These are phyloP conservation scores for Gentiana macrophylla DNA, from an alignment of 257 asterid genomes.

Conservation along the genomic window DNA sequence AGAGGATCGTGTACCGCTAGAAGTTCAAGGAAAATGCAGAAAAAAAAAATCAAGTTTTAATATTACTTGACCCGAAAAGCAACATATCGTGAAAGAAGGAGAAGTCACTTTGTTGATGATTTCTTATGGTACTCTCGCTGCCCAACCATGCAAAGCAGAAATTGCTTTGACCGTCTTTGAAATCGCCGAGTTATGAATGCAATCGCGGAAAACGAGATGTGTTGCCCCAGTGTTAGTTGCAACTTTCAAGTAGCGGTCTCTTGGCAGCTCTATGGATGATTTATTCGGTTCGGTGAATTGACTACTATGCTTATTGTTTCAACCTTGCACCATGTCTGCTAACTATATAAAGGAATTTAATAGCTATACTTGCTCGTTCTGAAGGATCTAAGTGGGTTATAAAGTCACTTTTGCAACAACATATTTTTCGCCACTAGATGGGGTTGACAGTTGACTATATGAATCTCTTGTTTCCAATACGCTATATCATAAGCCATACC, in stretches of 20 bases:
- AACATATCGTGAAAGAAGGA: constrained; percentile 73
- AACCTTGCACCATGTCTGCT: no score
- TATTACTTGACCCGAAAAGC: constrained; percentile 77
- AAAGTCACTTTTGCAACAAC: no score
- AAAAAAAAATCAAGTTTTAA: constrained; percentile 71
- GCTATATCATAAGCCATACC: no score
- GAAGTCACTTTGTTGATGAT: constrained; percentile 88
- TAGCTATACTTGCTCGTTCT: no score
- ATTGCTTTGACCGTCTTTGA: constrained; percentile 96
- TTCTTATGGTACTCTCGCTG: constrained; percentile 93
- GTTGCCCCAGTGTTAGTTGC: constrained; percentile 79
- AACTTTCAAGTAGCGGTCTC: constrained; percentile 5
- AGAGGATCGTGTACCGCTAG: constrained; percentile 88
- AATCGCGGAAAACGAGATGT: constrained; percentile 84
- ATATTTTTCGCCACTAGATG: no score
- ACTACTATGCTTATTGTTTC: no score
- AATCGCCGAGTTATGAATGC: constrained; percentile 98
- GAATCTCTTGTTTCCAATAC: no score
- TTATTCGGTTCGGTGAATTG: no score
- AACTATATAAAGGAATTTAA: no score
- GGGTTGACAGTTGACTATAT: no score
- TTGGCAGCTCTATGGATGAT: no score
- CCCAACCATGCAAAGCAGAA: constrained; percentile 75
- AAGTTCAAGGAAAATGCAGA: constrained; percentile 59
- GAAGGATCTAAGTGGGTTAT: no score